Evolutionary conservation across 2,329 filamentous ascomycete species (phyloP), one percentile per base, ranked within the genome.

Genomic region (Alternaria brassicicola): DNA sequence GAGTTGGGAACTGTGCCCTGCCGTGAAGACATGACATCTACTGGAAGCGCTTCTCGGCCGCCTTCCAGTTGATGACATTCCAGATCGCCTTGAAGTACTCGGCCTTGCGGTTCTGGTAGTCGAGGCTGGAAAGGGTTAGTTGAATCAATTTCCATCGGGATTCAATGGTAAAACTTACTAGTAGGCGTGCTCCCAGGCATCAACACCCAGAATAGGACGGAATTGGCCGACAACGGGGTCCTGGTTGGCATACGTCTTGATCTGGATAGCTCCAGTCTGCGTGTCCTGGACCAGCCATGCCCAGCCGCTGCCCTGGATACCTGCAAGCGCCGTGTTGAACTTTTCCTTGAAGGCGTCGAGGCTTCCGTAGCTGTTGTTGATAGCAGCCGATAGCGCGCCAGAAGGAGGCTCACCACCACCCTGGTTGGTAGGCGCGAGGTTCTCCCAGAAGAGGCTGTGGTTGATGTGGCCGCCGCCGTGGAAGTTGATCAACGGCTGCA

Each of bases 21-120:
- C 50, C 55, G 50, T 21, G 4, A 13, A 39, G 6, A n/a, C 13
- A 6, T 23, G 6, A 25, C 4, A 9, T 48, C 30, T 62, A 85
- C 70, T 82, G 78, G 74, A 92, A 92, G 65, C 92, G 87, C 84
- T 89, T 87, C 78, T 91, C 88, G 42, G 92, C 93, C 30, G 90
- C 87, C 86, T 93, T 92, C 93, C 93, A 97, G 88, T 97, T 97
- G 79, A 97, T 83, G 48, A 97, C 93, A 69, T 96, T 91, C 93
- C 93, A 97, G 77, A 97, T 90, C 58, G 92, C 92, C 72, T 86
- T 86, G 80, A 97, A 97, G 85, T 97, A 97, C 83, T 97, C 93
- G 57, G 90, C 93, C 88, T 97, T 97, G 80, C 92, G 89, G 85
- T 97, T 97, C 87, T 97, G 86, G 82, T 97, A 97, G 83, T 97